phyloP scores from a whole-genome alignment of 108 stramenopile genomes.

The Asterionellopsis glacialis region DNA sequence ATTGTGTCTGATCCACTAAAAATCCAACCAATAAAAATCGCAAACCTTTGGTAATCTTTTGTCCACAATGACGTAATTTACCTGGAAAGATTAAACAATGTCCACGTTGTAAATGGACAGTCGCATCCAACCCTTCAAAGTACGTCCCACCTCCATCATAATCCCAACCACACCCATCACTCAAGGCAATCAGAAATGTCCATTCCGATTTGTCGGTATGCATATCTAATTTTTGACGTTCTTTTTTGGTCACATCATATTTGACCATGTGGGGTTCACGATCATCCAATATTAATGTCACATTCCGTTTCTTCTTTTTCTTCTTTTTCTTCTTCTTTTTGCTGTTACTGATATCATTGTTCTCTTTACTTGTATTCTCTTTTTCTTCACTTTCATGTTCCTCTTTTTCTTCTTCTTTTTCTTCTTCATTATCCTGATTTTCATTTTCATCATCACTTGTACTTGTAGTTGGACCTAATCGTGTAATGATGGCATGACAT shows the following conservation, averaged over 20 bases:
- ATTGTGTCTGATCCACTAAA: constrained; percentile 48
- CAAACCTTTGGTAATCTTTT: constrained; percentile 49
- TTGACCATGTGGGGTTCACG: constrained; percentile 81
- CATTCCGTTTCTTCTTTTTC: background rate
- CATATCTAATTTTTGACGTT: constrained; percentile 75
- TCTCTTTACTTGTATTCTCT: background rate
- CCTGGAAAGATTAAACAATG: constrained; percentile 71
- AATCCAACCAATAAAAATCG: constrained; percentile 76
- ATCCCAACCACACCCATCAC: constrained; percentile 61
- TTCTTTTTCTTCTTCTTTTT: background rate
- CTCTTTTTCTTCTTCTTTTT: background rate
- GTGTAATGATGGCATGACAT: constrained; percentile 21
- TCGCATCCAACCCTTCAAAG: constrained; percentile 65
- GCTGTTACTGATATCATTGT: too few species aligned
- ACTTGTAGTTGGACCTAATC: constrained; percentile 6
- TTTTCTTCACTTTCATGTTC: background rate
- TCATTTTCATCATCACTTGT: background rate
- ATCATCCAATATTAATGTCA: constrained; percentile 47
- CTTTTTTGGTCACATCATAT: constrained; percentile 61
- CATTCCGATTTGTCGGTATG: constrained; percentile 77
- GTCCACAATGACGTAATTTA: constrained; percentile 65
- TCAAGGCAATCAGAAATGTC: constrained; percentile 73
- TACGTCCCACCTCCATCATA: constrained; percentile 76
- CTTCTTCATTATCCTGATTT: background rate
- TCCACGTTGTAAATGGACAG: constrained; percentile 52